Evolutionary conservation across 257 asterid genomes (phyloP).

Genomic region (Thymus mandschuricus): DNA sequence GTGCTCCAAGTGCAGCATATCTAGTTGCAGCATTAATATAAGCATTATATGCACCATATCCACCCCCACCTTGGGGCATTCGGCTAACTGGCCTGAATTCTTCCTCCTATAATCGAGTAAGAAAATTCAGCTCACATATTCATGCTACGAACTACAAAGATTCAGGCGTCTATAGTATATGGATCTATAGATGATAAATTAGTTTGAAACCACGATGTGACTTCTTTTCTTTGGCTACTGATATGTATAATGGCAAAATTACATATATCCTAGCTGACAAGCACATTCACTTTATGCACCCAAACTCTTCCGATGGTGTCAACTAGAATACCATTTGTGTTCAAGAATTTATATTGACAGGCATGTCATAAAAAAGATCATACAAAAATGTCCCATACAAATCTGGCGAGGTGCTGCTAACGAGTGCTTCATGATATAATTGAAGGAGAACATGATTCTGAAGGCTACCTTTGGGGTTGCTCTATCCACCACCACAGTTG

Average conservation of each 20-base stretch:
- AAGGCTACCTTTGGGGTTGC: constrained; percentile 90
- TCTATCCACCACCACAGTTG: constrained; percentile 91
- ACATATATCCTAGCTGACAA: background rate
- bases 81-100: constrained; percentile 79
- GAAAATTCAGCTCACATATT: constrained; percentile 4
- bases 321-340: constrained; percentile 9
- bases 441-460: background rate
- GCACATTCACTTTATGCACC: background rate
- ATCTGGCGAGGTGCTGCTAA: constrained; percentile 13
- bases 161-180: background rate
- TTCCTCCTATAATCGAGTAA: constrained; percentile 60
- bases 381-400: background rate
- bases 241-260: background rate
- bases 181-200: background rate
- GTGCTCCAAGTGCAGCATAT: constrained; percentile 98
- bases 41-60: constrained; percentile 98
- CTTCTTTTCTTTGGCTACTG: background rate
- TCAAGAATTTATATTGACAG: background rate
- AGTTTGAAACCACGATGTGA: background rate
- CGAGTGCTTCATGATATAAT: background rate
- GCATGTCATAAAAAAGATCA: background rate
- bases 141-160: background rate
- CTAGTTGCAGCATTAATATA: constrained; percentile 93
- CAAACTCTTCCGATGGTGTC: background rate
- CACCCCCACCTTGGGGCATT: constrained; percentile 57